phyloP scores from a whole-genome alignment of 2,329 filamentous ascomycete species.

The Didymella segeticola region DNA sequence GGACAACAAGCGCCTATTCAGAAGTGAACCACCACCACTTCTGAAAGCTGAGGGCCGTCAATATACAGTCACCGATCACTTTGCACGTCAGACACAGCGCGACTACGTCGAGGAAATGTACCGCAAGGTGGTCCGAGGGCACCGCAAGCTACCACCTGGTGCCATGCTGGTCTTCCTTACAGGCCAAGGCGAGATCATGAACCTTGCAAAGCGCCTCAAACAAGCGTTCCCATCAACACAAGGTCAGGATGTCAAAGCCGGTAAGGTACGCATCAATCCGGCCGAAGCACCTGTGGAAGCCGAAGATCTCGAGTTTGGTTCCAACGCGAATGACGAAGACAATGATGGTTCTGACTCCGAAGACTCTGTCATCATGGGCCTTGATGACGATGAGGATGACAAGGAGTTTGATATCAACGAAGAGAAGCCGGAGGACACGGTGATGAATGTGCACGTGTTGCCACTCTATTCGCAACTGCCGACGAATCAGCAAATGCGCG shows the following conservation, averaged over 20 bases:
- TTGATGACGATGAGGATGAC: slow-evolving; percentile 67
- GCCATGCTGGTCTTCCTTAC: slow-evolving; percentile 95
- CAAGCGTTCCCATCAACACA: slow-evolving; percentile 66
- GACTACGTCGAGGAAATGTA: slow-evolving; percentile 94
- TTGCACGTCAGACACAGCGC: slow-evolving; percentile 78
- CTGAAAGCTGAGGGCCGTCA: slow-evolving; percentile 91
- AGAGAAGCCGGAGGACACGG: slow-evolving; percentile 68
- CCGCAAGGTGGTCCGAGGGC: slow-evolving; percentile 83
- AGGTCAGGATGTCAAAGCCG: slow-evolving; percentile 58
- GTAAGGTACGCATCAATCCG: slow-evolving; percentile 76
- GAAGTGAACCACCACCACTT: slow-evolving; percentile 75
- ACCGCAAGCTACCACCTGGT: slow-evolving; percentile 87
- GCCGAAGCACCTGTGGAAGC: slow-evolving; percentile 80
- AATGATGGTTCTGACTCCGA: slow-evolving; percentile 59
- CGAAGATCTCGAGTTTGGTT: slow-evolving; percentile 85
- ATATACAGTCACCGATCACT: slow-evolving; percentile 88
- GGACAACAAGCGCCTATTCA: slow-evolving; percentile 81
- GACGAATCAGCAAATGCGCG: slow-evolving; percentile 86
- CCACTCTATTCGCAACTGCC: slow-evolving; percentile 92
- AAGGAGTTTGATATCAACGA: slow-evolving; percentile 67
- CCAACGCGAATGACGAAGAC: slow-evolving; percentile 49
- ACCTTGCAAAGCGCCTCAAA: slow-evolving; percentile 80
- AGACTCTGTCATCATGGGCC: slow-evolving; percentile 66
- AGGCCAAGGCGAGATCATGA: slow-evolving; percentile 87
- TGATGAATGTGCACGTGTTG: slow-evolving; percentile 80